These are phyloP conservation scores for Yamadazyma siamensis DNA, from an alignment of 1,139 yeast genomes.

Conservation along the genomic window DNA sequence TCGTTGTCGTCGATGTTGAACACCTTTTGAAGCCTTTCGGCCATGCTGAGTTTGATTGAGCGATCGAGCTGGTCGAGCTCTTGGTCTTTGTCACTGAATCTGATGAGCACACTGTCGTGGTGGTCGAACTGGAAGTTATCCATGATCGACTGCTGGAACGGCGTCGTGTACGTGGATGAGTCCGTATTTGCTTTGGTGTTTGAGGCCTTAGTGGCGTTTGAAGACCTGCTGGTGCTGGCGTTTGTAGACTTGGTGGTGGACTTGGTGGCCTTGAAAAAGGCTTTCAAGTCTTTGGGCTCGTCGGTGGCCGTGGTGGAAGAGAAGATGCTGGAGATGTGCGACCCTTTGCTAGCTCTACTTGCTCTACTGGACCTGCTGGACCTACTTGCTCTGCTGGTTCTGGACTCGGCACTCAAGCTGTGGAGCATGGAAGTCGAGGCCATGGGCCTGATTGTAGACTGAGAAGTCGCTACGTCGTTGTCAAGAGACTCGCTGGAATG, in stretches of 20 bases:
- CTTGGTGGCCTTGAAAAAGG: too few relatives aligned
- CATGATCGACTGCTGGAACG: slow-evolving; percentile 35
- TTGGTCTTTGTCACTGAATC: slow-evolving; percentile 13
- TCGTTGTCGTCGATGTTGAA: slow-evolving; percentile 48
- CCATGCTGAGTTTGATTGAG: slow-evolving; percentile 26
- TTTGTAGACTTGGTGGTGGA: too few relatives aligned
- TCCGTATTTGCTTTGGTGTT: too few relatives aligned
- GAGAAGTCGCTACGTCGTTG: slow-evolving; percentile 1
- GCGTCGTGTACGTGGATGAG: too few relatives aligned
- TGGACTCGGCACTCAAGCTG: slow-evolving; percentile 4
- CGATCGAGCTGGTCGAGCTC: slow-evolving; percentile 13
- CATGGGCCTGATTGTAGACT: background rate
- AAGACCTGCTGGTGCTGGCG: too few relatives aligned
- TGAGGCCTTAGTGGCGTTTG: too few relatives aligned
- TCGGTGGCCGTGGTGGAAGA: too few relatives aligned
- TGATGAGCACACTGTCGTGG: slow-evolving; percentile 17
- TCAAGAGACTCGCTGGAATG: too few relatives aligned
- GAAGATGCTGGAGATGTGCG: slow-evolving; percentile 2
- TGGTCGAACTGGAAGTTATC: slow-evolving; percentile 28
- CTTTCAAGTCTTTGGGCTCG: too few relatives aligned
- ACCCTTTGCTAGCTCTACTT: too few relatives aligned
- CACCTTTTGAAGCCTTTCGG: slow-evolving; percentile 34
- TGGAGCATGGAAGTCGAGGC: slow-evolving; percentile 3
- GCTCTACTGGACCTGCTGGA: too few relatives aligned
- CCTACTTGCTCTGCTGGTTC: too few relatives aligned